A percentile compares a stretch with the other conserved stretches of the same genome.
Conservation (phyloP, 2,329 filamentous ascomycete genomes). For the Scedosporium dehoogii region DNA sequence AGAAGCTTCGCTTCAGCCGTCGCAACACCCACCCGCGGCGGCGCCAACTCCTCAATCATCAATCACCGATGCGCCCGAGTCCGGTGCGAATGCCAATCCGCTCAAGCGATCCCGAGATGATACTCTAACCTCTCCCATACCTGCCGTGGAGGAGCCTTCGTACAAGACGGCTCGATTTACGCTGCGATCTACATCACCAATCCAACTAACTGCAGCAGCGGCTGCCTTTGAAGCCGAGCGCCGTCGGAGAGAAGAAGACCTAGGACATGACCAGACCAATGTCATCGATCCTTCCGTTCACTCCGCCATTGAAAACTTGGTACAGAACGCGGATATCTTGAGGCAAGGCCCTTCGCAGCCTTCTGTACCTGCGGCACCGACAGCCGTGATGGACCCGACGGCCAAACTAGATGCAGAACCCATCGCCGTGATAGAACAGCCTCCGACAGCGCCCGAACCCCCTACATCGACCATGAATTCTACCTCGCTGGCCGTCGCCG, state of each 20-base stretch:
- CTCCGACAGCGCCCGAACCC: slow-evolving; percentile 15
- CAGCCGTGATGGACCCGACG: slow-evolving; percentile 31
- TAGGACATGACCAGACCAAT: slow-evolving; percentile 28
- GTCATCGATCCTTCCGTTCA: slow-evolving; percentile 46
- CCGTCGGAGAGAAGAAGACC: slow-evolving; percentile 30
- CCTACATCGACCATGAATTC: slow-evolving; percentile 14
- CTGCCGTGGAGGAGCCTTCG: slow-evolving; percentile 14
- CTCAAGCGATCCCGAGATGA: slow-evolving; percentile 31
- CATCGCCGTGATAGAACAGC: slow-evolving; percentile 13
- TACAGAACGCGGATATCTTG: slow-evolving; percentile 26
- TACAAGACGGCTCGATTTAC: slow-evolving; percentile 21
- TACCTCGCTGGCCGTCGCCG: slow-evolving; percentile 25
- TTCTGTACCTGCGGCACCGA: slow-evolving; percentile 43
- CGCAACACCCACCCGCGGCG: slow-evolving; percentile 21
- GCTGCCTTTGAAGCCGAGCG: slow-evolving; percentile 43
- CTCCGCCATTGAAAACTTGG: slow-evolving; percentile 28
- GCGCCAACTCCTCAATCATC: not conserved
- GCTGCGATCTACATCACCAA: slow-evolving; percentile 30
- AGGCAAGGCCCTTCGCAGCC: slow-evolving; percentile 37
- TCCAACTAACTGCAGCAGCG: slow-evolving; percentile 39
- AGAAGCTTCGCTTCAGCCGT: slow-evolving; percentile 33
- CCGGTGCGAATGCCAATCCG: slow-evolving; percentile 23
- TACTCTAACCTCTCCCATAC: slow-evolving; percentile 21
- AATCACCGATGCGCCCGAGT: slow-evolving; percentile 16
- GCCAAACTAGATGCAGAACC: slow-evolving; percentile 24